phyloP scores from a whole-genome alignment of 306 rosid species.

The Quercus aquifolioides region DNA sequence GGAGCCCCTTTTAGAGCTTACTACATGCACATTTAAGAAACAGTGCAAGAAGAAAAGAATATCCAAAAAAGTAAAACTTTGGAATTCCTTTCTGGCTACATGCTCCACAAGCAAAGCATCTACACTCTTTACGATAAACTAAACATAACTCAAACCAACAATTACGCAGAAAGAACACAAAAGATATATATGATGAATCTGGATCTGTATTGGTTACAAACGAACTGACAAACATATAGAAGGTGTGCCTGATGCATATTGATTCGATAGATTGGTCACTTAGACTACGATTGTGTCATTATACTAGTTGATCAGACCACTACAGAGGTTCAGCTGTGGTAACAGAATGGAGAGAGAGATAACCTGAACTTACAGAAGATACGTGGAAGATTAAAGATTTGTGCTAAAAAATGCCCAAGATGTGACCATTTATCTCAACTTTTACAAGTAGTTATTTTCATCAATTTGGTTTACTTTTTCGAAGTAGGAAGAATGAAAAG shows the following conservation, averaged over 20 bases:
- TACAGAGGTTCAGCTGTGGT: no score
- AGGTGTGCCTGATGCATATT: not conserved
- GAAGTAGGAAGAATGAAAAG: not conserved
- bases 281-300: no score
- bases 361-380: not conserved
- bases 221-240: not conserved
- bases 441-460: not conserved
- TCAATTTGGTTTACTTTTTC: not conserved
- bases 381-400: not conserved
- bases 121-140: not conserved
- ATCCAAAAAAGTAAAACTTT: not conserved
- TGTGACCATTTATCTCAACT: not conserved
- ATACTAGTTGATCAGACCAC: no score
- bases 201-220: not conserved
- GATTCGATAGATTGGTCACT: not conserved
- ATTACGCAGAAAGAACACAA: not conserved
- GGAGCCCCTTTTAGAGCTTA: no score
- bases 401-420: not conserved
- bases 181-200: not conserved
- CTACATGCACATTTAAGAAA: not conserved
- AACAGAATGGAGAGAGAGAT: not conserved
- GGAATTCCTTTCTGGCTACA: not conserved
- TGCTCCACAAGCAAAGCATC: not conserved
- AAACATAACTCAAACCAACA: not conserved
- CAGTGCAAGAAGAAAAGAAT: not conserved